Percentiles rank a stretch among this genome's conserved stretches.
Conservation (phyloP, 129 eudicot genomes). For the Arctium minus region DNA sequence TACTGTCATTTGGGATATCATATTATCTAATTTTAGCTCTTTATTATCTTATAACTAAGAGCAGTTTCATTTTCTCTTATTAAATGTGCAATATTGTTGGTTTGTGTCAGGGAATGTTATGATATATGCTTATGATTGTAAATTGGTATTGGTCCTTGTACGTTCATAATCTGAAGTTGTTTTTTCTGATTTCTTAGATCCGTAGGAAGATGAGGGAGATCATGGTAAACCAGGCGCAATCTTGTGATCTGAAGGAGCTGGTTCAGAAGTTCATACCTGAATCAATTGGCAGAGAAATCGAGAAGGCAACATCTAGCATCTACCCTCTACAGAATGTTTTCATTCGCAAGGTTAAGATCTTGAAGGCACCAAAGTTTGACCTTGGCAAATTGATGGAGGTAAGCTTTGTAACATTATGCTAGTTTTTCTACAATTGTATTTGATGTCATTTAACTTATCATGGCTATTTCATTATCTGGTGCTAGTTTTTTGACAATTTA, state of each 20-base stretch:
- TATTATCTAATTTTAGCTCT: neutral
- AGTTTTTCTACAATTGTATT: neutral
- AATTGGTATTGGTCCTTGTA: neutral
- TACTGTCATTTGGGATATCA: neutral
- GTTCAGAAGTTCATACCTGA: constrained; percentile 60
- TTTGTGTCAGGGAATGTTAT: neutral
- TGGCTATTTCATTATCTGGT: neutral
- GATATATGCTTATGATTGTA: neutral
- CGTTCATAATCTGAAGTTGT: neutral
- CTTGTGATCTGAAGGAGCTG: constrained; percentile 56
- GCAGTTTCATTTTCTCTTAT: neutral
- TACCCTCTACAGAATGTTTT: constrained; percentile 59
- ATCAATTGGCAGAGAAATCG: constrained; percentile 59
- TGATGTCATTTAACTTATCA: neutral
- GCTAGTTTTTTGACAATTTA: neutral
- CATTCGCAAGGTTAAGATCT: constrained; percentile 55
- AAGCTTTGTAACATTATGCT: neutral
- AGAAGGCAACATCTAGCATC: constrained; percentile 62
- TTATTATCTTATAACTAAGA: neutral
- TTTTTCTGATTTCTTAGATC: constrained; percentile 22
- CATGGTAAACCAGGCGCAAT: constrained; percentile 57
- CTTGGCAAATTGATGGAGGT: constrained; percentile 65
- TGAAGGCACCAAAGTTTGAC: constrained; percentile 65
- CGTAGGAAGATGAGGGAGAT: constrained; percentile 68
- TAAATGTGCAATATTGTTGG: neutral